Evolutionary conservation across 768 basidiomycete species (phyloP), one percentile per base, ranked within the genome.

Genomic region (Mycena olivaceomarginata): DNA sequence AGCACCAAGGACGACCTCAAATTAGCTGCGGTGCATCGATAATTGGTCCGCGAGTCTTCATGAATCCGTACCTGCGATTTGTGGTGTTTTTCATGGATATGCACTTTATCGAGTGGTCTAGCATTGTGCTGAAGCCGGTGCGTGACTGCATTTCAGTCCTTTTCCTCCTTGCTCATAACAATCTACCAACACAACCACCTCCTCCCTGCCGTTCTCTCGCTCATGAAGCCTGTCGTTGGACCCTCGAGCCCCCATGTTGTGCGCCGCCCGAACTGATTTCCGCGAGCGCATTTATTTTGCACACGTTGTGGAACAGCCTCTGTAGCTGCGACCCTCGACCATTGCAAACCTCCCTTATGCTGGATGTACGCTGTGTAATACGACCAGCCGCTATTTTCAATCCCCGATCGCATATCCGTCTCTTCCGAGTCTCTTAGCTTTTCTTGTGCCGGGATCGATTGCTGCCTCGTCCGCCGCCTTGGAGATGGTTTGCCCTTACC

Each of bases 361-460:
- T 56, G n/a, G 53, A 51, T 56, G 53, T 56, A 56, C 53, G 53
- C 48, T 51, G 48, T 51, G 18, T 51, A 51, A 51, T 51, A 51
- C 48, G 48, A 51, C 48, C 48, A 51, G 48, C 48, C 48, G 48
- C 48, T 51, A 51, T 51, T 51, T 25, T 25, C 25, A 25, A 25
- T 25, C 25, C 25, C 25, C 25, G 25, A 12, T 22, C n/a, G 53
- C 53, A 56, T 56, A 56, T 56, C 53, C 53, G 53, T 56, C n/a
- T n/a, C 53, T 25, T 25, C 25, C 25, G 25, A 25, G 25, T 25
- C 25, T 25, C 25, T 25, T 25, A 25, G 25, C 25, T 25, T 25
- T 25, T 25, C 25, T 25, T 25, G 25, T 25, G 25, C 25, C 25
- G 25, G 25, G 25, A 25, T 25, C 25, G 25, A 25, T 25, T 25